Base-by-base conservation (phyloP, 2,329 filamentous ascomycete genomes). In the Scolecobasidium constrictum region DNA sequence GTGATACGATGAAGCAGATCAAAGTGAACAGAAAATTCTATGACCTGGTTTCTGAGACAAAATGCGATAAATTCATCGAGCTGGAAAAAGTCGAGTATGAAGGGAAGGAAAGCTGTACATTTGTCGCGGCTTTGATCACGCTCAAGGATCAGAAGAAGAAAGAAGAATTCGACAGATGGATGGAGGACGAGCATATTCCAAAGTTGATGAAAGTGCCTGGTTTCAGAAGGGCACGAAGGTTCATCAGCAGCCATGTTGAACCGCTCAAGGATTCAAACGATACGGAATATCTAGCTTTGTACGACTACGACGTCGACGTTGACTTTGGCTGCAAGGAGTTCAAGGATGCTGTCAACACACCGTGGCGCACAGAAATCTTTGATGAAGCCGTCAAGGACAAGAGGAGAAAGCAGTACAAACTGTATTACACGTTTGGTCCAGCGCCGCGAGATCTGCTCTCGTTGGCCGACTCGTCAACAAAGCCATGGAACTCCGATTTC, bases 381-480 rank as follows among this genome's bases (percentile, higher is more conserved):
- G 59, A 63, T 16, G 73, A 77, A 23, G 70, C 77, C 12, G 72
- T 85, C 9, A 71, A 68, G 17, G 60, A 65, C 37, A 75, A 75
- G 52, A 68, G 62, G 9, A 69, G 77, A 35, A 71, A 82, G 15
- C 68, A 70, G 0, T 92, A 85, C 61, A 67, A 75, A 23, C 74
- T 88, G 48, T 84, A 85, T 59, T 88, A 92, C 59, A 78, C 81
- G 9, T 93, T 94, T 54, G 83, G 85, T 0, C 73, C 82, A 0
- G 83, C 75, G 0, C 78, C 83, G 0, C 72, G 83, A 18, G 81
- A 90, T 50, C 67, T 90, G 3, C 52, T 67, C 1, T 69, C 73
- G 4, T 62, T 86, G 2, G 66, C 73, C 1, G 60, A 60, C 2
- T 65, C 71, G 3, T 62, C 68, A 1, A 55, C 62, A 1, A 65